A percentile compares a stretch with the other conserved stretches of the same genome.
These are phyloP conservation scores for Leccinum pallidistipes DNA, from an alignment of 1,284 basidiomycete species.

Conservation along the genomic window DNA sequence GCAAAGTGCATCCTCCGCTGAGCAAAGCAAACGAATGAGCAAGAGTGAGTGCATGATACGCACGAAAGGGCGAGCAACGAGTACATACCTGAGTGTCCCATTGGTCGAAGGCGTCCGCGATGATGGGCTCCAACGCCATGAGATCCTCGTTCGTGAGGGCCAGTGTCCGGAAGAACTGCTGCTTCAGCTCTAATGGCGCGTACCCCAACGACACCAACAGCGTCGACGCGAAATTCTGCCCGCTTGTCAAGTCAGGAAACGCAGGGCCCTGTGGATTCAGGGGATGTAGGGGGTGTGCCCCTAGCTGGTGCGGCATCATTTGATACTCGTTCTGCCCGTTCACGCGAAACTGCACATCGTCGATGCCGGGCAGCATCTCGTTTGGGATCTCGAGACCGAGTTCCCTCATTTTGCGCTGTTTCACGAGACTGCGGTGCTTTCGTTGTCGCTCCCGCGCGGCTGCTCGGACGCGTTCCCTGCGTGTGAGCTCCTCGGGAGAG, in stretches of 20 bases:
- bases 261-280: conserved; percentile 43
- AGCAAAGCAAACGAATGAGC: not conserved
- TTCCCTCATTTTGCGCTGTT: conserved; percentile 74
- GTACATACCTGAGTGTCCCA: conserved; percentile 69
- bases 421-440: conserved; percentile 74
- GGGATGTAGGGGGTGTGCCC: conserved; percentile 30
- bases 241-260: conserved; percentile 49
- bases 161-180: conserved; percentile 67
- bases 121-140: conserved; percentile 71
- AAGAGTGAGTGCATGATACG: conserved; percentile 2
- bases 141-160: conserved; percentile 76
- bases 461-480: conserved; percentile 66
- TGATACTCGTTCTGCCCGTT: conserved; percentile 58
- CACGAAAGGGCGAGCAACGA: conserved; percentile 15
- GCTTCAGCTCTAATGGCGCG: conserved; percentile 63
- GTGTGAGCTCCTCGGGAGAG: conserved; percentile 59
- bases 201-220: conserved; percentile 71
- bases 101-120: conserved; percentile 78
- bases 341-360: conserved; percentile 61
- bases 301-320: conserved; percentile 53
- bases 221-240: conserved; percentile 72
- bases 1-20: conserved; percentile 68
- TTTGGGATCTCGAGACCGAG: conserved; percentile 75
- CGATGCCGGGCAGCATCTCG: conserved; percentile 59
- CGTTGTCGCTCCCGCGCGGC: conserved; percentile 75